phyloP scores from a whole-genome alignment of 2,329 filamentous ascomycete genomes.

The Verticillium dahliae region DNA sequence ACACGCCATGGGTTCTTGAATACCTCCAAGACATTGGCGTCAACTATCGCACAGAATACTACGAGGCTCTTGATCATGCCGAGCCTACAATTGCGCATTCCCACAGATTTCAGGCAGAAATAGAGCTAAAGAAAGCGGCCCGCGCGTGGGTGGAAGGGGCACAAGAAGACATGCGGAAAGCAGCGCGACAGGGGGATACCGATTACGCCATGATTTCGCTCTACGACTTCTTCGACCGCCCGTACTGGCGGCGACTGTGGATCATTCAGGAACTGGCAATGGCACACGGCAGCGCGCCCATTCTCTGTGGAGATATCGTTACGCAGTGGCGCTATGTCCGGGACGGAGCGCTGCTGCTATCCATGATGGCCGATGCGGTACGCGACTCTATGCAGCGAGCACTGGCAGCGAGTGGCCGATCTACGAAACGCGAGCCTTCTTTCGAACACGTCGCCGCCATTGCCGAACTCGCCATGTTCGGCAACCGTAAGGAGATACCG shows the following conservation, averaged over 20 bases:
- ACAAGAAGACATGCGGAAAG: no score
- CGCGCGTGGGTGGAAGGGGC: no score
- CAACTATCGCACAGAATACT: slow-evolving; percentile 1
- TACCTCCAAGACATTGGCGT: neutral
- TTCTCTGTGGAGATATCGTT: slow-evolving; percentile 1
- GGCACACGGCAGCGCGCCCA: neutral
- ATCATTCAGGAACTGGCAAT: slow-evolving; percentile 5
- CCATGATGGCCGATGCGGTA: neutral
- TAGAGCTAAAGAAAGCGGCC: no score
- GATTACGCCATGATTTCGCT: neutral
- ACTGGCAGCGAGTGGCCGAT: neutral
- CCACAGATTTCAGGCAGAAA: no score
- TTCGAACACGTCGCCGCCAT: slow-evolving; percentile 1
- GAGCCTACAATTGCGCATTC: neutral
- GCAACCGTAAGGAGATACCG: neutral
- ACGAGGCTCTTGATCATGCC: neutral
- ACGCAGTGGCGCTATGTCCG: slow-evolving; percentile 5
- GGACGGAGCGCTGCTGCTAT: neutral
- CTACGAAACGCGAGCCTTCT: neutral
- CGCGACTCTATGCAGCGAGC: neutral
- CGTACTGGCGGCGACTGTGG: slow-evolving; percentile 5
- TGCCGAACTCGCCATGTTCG: slow-evolving; percentile 2
- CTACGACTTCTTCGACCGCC: slow-evolving; percentile 3
- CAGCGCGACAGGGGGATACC: neutral
- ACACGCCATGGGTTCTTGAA: neutral